Base-by-base conservation (phyloP, 169 alveolate species). In the Plasmodium knowlesi region DNA sequence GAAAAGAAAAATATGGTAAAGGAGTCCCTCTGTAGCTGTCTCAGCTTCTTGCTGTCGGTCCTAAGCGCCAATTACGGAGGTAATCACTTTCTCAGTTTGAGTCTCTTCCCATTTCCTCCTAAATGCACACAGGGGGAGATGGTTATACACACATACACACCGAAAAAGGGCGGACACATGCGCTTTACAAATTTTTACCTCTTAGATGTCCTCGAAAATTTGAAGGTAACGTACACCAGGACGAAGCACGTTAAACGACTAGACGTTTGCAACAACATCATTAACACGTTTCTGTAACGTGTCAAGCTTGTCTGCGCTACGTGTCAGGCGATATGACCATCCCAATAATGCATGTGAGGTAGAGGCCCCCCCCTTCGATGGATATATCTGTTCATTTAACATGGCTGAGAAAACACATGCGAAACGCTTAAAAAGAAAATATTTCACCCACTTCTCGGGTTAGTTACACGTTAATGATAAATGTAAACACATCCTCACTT, bases 201-300 rank as follows among this genome's bases (percentile, higher is more conserved):
- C 67, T 73, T 85, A 85, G 93, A 74, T n/a, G 41, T 74, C 28
- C 67, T 85, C 25, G 61, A 16, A 53, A 46, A 41, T 41, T 74
- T 85, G 82, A 85, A 57, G 70, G 81, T 32, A 73, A 32, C 61
- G 28, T 85, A 85, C 41, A 53, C 84, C 25, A 72, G 84, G 79
- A 85, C 93, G 6, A 72, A 85, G 22, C 93, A 74, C 70, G 93
- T 85, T 32, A 85, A 85, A 34, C 50, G 93, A 43, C 37, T 85
- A 70, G 93, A 85, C 5, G 85, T 85, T 14, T 85, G 93, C 22
- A 85, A 85, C 61, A 22, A 19, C 39, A 74, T 85, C 50, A 85
- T 85, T 22, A 85, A 34, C 39, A 85, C 81, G 8, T 85, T 74
- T 85, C 32, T 73, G 53, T 85, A 67, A 54, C 5, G 30, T 4